Evolutionary conservation across 2,329 filamentous ascomycete species (phyloP), one percentile per base, ranked within the genome.

Genomic region (Cryphonectria nitschkei): DNA sequence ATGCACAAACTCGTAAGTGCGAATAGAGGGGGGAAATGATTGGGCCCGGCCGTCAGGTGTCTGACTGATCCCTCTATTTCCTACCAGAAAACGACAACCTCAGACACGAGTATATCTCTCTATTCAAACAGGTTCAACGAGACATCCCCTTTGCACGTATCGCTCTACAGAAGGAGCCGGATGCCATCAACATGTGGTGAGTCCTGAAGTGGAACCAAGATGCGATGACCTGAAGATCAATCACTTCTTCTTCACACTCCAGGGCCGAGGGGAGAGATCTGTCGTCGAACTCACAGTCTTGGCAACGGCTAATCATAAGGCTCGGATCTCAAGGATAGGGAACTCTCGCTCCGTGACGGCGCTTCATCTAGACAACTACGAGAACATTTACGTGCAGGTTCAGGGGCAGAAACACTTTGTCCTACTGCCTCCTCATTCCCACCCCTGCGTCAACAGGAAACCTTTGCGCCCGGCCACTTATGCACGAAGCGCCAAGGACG

Each of bases 371-470:
- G 93, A 96, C 81, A 92, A 92, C 76, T 95, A 95, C 79, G 93
- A 96, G 79, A 96, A 96, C 78, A 86, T 96, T 0, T 96, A 95
- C 78, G 91, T 93, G 1, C 93, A 95, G 76, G 80, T 95, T 19
- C 79, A 89, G 0, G 93, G 93, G 0, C 81, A 82, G 69, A 96
- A 96, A 78, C 89, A 92, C 75, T 96, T 96, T 75, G 86, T 90
- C 0, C 83, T 96, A 1, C 80, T 96, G 1, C 91, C 93, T n/a
- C 90, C 93, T 0, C 79, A 92, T 1, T 92, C 89, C 73, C 87
- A 90, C 74, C 84, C 91, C 0, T 92, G 90, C 73, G 89, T 94
- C 60, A 88, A 89, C 71, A 93, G 95, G 81, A 81, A 81, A 74
- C 75, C 77, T 0, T 81, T 95, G 5, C 76, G 76, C 3, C 83